These are phyloP conservation scores for Penicillium chermesinum DNA, from an alignment of 495 filamentous ascomycete species.

Conservation along the genomic window DNA sequence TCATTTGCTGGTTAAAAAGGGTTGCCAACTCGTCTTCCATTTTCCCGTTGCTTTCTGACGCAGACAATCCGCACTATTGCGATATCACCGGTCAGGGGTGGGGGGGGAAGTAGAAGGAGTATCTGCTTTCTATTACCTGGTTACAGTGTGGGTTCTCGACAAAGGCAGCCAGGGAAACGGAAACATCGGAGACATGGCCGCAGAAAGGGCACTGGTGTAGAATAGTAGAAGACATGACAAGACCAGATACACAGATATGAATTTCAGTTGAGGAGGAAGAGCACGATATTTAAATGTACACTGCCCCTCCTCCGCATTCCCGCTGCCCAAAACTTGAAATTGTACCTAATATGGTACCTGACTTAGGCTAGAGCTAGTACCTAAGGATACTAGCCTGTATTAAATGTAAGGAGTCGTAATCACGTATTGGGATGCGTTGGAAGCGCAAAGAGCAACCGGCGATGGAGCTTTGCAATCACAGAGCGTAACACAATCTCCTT, in stretches of 20 bases:
- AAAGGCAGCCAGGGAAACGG: slow-evolving; percentile 26
- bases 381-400: neutral
- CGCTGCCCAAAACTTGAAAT: slow-evolving; percentile 1
- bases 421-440: too few relatives aligned
- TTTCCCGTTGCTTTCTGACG: slow-evolving; percentile 42
- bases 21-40: slow-evolving; percentile 60
- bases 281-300: neutral
- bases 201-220: slow-evolving; percentile 37
- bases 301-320: neutral
- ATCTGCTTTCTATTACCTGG: slow-evolving; percentile 23
- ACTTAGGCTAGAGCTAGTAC: neutral
- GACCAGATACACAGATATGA: neutral
- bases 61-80: slow-evolving; percentile 35
- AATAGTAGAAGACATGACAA: slow-evolving; percentile 31
- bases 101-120: neutral
- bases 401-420: neutral
- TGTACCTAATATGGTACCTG: neutral
- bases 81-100: slow-evolving; percentile 6
- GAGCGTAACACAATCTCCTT: too few relatives aligned
- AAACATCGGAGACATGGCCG: slow-evolving; percentile 32
- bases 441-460: too few relatives aligned
- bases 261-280: neutral
- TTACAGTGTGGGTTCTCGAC: slow-evolving; percentile 32
- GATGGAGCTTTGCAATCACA: too few relatives aligned
- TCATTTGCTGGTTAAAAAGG: slow-evolving; percentile 64